Percentiles rank a stretch among this genome's conserved stretches.
phyloP scores from a whole-genome alignment of 257 asterid species.

The Leptodermis oblonga region DNA sequence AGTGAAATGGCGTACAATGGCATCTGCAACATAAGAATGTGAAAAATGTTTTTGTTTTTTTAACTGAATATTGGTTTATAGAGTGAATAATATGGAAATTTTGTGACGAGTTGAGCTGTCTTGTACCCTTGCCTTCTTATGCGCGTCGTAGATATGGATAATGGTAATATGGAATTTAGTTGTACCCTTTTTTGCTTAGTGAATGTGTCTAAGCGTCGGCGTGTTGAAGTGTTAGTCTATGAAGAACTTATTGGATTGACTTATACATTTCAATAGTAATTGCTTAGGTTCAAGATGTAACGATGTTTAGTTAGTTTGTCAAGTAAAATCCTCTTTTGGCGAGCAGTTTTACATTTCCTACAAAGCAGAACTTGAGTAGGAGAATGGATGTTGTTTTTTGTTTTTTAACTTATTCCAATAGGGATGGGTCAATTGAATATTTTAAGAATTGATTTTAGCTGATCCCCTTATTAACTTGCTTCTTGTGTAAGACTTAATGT shows the following conservation, averaged over 20 bases:
- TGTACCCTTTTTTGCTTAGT: not conserved
- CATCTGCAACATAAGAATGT: not conserved
- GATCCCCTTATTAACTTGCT: not conserved
- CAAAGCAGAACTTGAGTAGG: not conserved
- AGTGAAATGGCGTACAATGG: conserved; percentile 1
- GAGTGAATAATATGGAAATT: not conserved
- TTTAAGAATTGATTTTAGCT: too few relatives aligned
- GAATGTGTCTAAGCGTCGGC: not conserved
- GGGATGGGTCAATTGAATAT: not conserved
- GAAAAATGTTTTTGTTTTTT: not conserved
- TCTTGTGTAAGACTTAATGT: not conserved
- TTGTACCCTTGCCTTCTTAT: not conserved
- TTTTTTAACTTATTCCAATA: not conserved
- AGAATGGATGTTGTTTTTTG: not conserved
- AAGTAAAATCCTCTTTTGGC: not conserved
- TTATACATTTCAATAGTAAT: not conserved
- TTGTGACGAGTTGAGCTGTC: not conserved
- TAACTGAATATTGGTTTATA: not conserved
- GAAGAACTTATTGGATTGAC: not conserved
- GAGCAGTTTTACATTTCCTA: not conserved
- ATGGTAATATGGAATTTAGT: not conserved
- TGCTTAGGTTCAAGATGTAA: not conserved
- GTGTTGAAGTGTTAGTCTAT: not conserved
- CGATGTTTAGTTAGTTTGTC: not conserved
- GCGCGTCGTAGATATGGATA: not conserved